phyloP scores from a whole-genome alignment of 768 basidiomycete genomes.

The Inosperma sp. region DNA sequence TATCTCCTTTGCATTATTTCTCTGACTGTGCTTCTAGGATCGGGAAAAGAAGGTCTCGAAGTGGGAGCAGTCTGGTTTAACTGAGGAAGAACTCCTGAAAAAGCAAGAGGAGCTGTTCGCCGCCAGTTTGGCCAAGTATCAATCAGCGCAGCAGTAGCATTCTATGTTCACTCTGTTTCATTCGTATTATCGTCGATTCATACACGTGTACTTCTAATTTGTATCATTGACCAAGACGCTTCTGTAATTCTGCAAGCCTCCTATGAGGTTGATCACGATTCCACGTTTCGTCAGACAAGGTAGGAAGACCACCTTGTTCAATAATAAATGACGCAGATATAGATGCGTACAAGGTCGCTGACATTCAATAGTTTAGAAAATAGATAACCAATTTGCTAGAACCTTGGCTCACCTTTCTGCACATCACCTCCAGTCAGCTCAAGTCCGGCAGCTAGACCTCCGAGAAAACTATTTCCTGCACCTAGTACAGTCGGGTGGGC shows the following conservation, averaged over 20 bases:
- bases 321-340: conserved; percentile 81
- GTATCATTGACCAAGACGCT: too few species aligned
- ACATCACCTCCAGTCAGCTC: conserved; percentile 50
- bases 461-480: conserved; percentile 88
- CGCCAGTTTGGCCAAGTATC: conserved; percentile 78
- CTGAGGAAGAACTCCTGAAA: conserved; percentile 82
- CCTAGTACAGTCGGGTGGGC: too few species aligned
- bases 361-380: not conserved
- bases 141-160: conserved; percentile 53
- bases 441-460: conserved; percentile 77
- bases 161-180: too few species aligned
- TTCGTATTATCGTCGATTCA: too few species aligned
- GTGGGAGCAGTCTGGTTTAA: conserved; percentile 81
- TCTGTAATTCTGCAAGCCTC: conserved; percentile 37
- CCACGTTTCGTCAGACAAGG: conserved; percentile 50
- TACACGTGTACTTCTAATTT: too few species aligned
- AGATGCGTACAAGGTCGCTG: conserved; percentile 69
- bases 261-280: conserved; percentile 62
- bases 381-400: not conserved
- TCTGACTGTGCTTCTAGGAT: conserved; percentile 47
- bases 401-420: conserved; percentile 50
- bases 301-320: conserved; percentile 77
- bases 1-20: conserved; percentile 1
- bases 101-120: conserved; percentile 92
- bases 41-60: conserved; percentile 91